Percentiles rank a stretch among this genome's conserved stretches.
phyloP scores from a whole-genome alignment of 345 rosid genomes.

The Brassica incana region DNA sequence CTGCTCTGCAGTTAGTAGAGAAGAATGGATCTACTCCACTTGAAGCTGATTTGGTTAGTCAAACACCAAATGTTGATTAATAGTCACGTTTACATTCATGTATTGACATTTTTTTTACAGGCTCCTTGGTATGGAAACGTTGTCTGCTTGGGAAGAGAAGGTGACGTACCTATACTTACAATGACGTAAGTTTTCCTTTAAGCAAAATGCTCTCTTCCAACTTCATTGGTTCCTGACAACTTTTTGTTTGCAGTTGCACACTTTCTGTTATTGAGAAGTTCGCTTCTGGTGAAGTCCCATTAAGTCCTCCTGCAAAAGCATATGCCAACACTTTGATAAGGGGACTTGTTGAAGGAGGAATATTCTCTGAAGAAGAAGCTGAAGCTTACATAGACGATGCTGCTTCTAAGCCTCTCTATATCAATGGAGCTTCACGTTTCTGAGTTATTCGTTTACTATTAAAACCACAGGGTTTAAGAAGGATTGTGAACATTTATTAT shows the following conservation, averaged over 20 bases:
- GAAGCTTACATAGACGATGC: conserved; percentile 61
- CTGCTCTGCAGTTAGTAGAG: conserved; percentile 42
- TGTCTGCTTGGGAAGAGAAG: conserved; percentile 69
- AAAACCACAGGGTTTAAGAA: background rate
- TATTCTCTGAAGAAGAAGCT: conserved; percentile 64
- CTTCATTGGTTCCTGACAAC: background rate
- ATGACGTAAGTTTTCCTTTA: conserved; percentile 60
- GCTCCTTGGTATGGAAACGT: conserved; percentile 64
- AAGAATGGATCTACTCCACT: conserved; percentile 49
- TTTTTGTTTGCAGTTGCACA: conserved; percentile 53
- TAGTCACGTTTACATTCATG: background rate
- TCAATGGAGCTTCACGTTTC: background rate
- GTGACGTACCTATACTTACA: conserved; percentile 62
- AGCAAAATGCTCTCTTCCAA: background rate
- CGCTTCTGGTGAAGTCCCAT: conserved; percentile 50
- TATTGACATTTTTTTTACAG: conserved; percentile 43
- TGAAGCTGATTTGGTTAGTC: conserved; percentile 45
- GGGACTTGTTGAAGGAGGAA: conserved; percentile 80
- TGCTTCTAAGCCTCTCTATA: conserved; percentile 48
- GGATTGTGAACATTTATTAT: background rate
- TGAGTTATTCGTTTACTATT: background rate
- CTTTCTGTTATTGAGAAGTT: conserved; percentile 42
- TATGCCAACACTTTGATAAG: conserved; percentile 57
- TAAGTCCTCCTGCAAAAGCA: conserved; percentile 49
- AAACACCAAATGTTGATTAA: conserved; percentile 5